Evolutionary conservation across 140 eudicot species (phyloP).

Genomic region (Oenanthe javanica): DNA sequence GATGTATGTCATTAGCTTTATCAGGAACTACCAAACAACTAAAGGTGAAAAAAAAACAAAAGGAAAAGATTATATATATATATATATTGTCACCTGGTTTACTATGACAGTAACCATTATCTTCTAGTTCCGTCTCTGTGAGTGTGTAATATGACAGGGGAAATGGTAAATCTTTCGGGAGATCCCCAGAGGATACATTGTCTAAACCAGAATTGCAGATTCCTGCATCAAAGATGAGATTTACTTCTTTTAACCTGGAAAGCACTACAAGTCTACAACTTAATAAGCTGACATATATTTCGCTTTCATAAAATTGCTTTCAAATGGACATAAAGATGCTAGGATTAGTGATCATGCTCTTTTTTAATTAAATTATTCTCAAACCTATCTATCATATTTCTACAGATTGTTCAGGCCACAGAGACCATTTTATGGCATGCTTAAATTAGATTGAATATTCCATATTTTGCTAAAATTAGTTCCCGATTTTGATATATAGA

Average conservation of each 20-base stretch:
- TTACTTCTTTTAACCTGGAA: neutral
- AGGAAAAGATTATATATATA: neutral
- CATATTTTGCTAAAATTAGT: no score
- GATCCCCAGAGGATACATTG: conserved; percentile 32
- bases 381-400: neutral
- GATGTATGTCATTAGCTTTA: conserved; percentile 4
- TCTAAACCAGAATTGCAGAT: conserved; percentile 23
- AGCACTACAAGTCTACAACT: neutral
- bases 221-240: conserved; percentile 19
- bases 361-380: neutral
- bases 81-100: conserved; percentile 47
- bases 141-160: conserved; percentile 83
- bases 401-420: neutral
- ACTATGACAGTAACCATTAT: conserved; percentile 61
- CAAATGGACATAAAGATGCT: neutral
- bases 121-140: conserved; percentile 61
- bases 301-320: neutral
- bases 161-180: conserved; percentile 50
- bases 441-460: no score
- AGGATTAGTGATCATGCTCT: neutral
- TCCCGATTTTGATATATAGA: no score
- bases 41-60: neutral
- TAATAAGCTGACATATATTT: neutral
- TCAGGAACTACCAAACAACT: conserved; percentile 5
- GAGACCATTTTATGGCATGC: no score